Percentiles rank a stretch among this genome's conserved stretches.
These are phyloP conservation scores for Draba incana DNA, from an alignment of 345 rosid genomes.

Conservation along the genomic window DNA sequence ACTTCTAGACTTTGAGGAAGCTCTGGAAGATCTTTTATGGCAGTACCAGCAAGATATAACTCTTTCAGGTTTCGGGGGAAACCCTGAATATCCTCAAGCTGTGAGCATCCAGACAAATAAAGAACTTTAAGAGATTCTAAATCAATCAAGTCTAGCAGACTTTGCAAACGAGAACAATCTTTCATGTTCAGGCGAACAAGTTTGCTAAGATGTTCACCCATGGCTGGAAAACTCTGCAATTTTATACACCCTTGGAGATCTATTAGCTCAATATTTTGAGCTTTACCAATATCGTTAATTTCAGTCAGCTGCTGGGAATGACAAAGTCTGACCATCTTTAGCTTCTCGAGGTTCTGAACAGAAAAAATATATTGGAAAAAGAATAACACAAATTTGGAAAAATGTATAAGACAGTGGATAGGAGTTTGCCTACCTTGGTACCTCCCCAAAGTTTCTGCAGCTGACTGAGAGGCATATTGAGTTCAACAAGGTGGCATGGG, in stretches of 20 bases:
- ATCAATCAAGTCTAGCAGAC: slow-evolving; percentile 19
- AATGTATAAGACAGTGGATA: no score
- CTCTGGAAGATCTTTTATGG: slow-evolving; percentile 15
- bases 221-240: no score
- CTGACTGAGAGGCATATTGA: no score
- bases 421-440: slow-evolving; percentile 9
- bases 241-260: no score
- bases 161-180: slow-evolving; percentile 17
- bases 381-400: background rate
- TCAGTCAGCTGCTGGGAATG: no score
- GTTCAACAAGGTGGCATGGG: no score
- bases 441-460: no score
- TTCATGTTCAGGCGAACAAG: slow-evolving; percentile 21
- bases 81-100: slow-evolving; percentile 13
- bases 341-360: no score
- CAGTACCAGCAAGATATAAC: slow-evolving; percentile 26
- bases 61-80: slow-evolving; percentile 22
- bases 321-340: no score
- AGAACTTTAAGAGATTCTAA: slow-evolving; percentile 30
- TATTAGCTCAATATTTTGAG: no score
- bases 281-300: no score
- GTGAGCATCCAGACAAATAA: slow-evolving; percentile 25
- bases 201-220: background rate
- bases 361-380: no score
- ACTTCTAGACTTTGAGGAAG: slow-evolving; percentile 22